Percentiles rank a stretch among this genome's conserved stretches.
These are phyloP conservation scores for Galerina sulciceps DNA, from an alignment of 768 basidiomycete genomes.

Conservation along the genomic window DNA sequence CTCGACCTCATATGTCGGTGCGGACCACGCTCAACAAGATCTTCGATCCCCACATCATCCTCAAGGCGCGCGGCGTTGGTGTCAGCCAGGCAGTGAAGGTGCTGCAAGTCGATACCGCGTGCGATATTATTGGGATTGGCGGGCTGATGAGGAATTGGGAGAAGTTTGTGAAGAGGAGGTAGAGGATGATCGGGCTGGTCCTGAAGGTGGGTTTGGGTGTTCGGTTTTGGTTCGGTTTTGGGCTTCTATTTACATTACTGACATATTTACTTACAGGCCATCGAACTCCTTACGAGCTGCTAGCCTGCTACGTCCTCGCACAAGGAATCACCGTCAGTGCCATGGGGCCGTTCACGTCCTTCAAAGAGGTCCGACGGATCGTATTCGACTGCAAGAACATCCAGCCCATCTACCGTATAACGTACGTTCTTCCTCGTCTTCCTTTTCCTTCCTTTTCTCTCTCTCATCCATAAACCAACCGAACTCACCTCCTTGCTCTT, in stretches of 20 bases:
- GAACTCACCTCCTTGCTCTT: too few species aligned
- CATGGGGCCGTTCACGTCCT: constrained; percentile 94
- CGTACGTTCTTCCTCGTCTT: constrained; percentile 41
- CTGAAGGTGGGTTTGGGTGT: constrained; percentile 70
- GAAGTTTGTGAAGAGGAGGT: constrained; percentile 92
- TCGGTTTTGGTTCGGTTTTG: neutral
- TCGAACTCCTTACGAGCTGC: constrained; percentile 94
- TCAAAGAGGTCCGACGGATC: constrained; percentile 96
- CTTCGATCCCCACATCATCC: constrained; percentile 93
- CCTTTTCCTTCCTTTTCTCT: neutral
- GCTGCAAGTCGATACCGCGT: constrained; percentile 85
- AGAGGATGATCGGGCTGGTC: constrained; percentile 90
- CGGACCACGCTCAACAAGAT: constrained; percentile 97
- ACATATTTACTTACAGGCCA: constrained; percentile 61
- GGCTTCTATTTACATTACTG: too few species aligned
- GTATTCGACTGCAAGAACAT: constrained; percentile 99
- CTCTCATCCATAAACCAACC: neutral
- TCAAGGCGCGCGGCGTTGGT: constrained; percentile 93
- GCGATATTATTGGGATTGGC: constrained; percentile 98
- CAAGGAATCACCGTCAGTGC: constrained; percentile 98
- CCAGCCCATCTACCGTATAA: constrained; percentile 99
- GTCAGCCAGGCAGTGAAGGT: constrained; percentile 87
- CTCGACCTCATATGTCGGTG: constrained; percentile 98
- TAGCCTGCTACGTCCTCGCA: constrained; percentile 98
- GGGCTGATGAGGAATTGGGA: constrained; percentile 96